A percentile compares a stretch with the other conserved stretches of the same genome.
Conservation (phyloP, 345 rosid genomes). For the Murraya koenigii region DNA sequence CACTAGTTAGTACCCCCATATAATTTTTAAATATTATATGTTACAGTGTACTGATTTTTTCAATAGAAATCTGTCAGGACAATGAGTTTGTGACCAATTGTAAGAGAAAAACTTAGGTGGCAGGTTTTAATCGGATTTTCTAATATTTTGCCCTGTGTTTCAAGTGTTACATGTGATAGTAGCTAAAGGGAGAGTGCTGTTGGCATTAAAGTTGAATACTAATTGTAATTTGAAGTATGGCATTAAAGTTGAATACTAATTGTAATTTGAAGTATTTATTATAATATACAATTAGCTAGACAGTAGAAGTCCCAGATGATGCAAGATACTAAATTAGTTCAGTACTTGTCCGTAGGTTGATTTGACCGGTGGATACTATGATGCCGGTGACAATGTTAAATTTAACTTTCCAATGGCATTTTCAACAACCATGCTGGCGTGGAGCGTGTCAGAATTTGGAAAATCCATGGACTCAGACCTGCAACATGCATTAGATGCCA, state of each 20-base stretch:
- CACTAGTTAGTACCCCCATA: neutral
- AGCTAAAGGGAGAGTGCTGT: neutral
- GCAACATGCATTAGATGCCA: constrained; percentile 43
- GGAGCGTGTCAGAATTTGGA: constrained; percentile 72
- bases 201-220: neutral
- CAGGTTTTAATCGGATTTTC: no score
- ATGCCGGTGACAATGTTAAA: constrained; percentile 89
- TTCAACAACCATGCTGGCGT: constrained; percentile 71
- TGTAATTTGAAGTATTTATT: no score
- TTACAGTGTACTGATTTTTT: no score
- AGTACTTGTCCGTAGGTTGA: constrained; percentile 42
- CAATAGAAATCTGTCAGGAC: no score
- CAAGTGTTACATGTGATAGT: no score
- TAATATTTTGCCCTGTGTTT: no score
- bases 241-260: neutral
- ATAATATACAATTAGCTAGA: no score
- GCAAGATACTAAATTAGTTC: neutral
- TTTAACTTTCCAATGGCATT: constrained; percentile 93
- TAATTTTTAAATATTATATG: no score
- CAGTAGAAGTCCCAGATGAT: neutral
- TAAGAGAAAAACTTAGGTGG: no score
- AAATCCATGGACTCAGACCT: constrained; percentile 42
- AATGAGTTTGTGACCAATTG: no score
- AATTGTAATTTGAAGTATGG: neutral
- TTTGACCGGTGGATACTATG: constrained; percentile 89